Percentiles rank a stretch among this genome's conserved stretches.
Conservation (phyloP, 208 protist genomes). For the Zelonia costaricensis region DNA sequence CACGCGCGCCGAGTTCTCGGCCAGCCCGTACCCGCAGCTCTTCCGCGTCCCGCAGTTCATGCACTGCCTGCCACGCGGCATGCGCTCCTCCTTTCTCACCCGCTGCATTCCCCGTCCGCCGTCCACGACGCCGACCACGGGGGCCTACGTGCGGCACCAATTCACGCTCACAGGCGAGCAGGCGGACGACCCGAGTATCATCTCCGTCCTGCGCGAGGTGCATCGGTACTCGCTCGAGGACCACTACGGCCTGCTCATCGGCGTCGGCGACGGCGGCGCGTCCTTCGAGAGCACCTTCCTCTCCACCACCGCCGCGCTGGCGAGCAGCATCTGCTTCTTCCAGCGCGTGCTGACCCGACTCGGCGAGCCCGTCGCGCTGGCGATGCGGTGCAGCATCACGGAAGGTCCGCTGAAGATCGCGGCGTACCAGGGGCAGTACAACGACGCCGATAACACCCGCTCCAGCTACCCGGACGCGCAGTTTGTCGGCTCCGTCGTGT, state of each 20-base stretch:
- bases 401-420: constrained; percentile 66
- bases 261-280: constrained; percentile 61
- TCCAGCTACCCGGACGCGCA: constrained; percentile 79
- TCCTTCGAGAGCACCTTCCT: constrained; percentile 79
- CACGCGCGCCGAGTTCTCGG: constrained; percentile 65
- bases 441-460: constrained; percentile 77
- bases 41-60: constrained; percentile 64
- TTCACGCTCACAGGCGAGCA: constrained; percentile 53
- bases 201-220: constrained; percentile 76
- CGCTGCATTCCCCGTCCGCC: constrained; percentile 62
- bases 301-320: constrained; percentile 70
- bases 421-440: constrained; percentile 85
- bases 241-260: constrained; percentile 72
- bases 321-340: constrained; percentile 80
- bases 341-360: constrained; percentile 78
- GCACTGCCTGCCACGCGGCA: constrained; percentile 62
- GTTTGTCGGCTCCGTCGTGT: constrained; percentile 70
- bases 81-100: constrained; percentile 64
- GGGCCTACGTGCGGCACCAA: constrained; percentile 71
- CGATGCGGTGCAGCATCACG: constrained; percentile 66
- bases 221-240: constrained; percentile 88
- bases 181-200: constrained; percentile 47
- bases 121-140: constrained; percentile 48
- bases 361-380: constrained; percentile 54
- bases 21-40: constrained; percentile 49